phyloP scores from a whole-genome alignment of 495 filamentous ascomycete species.

The Cairneyella variabilis region DNA sequence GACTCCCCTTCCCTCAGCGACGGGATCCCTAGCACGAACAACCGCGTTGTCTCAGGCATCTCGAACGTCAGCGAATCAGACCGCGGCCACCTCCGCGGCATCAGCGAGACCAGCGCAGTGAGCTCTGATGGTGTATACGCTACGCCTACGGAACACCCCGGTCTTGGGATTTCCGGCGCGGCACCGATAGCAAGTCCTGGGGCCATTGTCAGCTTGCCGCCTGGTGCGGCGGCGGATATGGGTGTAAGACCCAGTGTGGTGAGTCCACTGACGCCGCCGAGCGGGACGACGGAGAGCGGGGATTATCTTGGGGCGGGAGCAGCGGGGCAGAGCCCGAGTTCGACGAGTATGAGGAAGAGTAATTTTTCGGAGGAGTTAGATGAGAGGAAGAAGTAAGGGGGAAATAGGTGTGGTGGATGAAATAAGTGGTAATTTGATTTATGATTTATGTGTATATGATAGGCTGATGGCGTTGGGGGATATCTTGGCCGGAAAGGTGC shows the following conservation, averaged over 20 bases:
- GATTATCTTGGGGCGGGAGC: slow-evolving; percentile 4
- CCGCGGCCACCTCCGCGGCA: slow-evolving; percentile 39
- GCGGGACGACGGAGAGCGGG: neutral
- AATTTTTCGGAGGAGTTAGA: slow-evolving; percentile 25
- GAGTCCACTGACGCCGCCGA: slow-evolving; percentile 20
- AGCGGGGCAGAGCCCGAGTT: neutral
- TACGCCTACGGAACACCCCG: neutral
- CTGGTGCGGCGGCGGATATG: neutral
- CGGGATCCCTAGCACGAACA: neutral
- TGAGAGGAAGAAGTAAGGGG: neutral
- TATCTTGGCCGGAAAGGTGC: too few relatives aligned
- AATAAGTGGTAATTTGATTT: too few relatives aligned
- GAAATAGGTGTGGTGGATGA: neutral
- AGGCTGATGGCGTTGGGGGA: too few relatives aligned
- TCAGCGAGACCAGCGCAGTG: slow-evolving; percentile 39
- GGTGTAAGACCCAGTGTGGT: slow-evolving; percentile 2
- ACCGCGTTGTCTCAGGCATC: slow-evolving; percentile 36
- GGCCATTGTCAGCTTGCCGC: neutral
- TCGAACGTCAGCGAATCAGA: slow-evolving; percentile 40
- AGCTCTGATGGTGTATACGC: slow-evolving; percentile 25
- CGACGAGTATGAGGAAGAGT: slow-evolving; percentile 21
- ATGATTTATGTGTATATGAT: neutral
- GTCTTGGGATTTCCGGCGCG: neutral
- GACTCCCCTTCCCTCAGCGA: slow-evolving; percentile 11
- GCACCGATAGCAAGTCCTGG: neutral